Evolutionary conservation across 2,329 filamentous ascomycete genomes (phyloP).

Genomic region (Alternaria ethzedia): DNA sequence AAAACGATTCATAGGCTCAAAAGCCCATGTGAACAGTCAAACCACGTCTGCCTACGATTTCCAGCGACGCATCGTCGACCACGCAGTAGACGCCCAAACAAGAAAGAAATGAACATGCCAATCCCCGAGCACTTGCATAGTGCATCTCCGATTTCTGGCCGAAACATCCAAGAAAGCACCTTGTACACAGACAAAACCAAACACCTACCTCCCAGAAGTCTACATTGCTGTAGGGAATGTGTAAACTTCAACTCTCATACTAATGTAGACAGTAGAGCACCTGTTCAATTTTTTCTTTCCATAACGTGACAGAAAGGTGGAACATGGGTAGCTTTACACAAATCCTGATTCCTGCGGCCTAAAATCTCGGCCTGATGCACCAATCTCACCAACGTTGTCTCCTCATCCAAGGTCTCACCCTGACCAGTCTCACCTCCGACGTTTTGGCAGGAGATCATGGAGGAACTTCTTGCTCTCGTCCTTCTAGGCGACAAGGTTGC

Average conservation of each 20-base stretch:
- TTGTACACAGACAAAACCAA: no score
- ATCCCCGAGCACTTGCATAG: background rate
- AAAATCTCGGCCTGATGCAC: background rate
- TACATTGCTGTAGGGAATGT: no score
- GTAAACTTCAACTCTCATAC: no score
- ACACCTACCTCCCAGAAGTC: no score
- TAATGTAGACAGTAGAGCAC: no score
- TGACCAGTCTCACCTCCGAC: background rate
- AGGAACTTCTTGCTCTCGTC: background rate
- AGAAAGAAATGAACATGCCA: background rate
- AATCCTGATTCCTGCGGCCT: background rate
- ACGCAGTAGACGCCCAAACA: background rate
- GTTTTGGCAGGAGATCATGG: background rate
- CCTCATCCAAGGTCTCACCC: background rate
- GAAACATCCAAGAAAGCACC: background rate
- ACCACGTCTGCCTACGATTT: background rate
- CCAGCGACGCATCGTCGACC: background rate
- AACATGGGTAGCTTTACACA: background rate
- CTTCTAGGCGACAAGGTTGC: constrained; percentile 11
- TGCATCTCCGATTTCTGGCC: background rate
- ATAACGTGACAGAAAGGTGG: no score
- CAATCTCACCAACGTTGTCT: background rate
- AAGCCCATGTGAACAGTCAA: background rate
- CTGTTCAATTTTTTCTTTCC: no score
- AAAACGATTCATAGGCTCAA: background rate